A percentile compares a stretch with the other conserved stretches of the same genome.
Evolutionary conservation across 2,329 filamentous ascomycete species (phyloP).

Genomic region (Sporothrix mexicana): DNA sequence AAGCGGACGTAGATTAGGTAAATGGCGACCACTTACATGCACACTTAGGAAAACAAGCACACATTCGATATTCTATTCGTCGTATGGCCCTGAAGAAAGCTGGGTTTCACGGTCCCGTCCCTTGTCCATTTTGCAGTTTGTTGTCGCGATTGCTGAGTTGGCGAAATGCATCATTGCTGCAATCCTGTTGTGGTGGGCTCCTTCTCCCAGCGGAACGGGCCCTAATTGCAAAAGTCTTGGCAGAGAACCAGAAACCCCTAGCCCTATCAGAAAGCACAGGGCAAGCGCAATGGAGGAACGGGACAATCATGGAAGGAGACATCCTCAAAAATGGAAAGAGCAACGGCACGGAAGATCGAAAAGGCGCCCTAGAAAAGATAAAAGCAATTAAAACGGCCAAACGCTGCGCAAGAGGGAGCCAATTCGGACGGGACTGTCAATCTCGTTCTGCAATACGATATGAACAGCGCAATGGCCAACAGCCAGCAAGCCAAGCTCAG

Average conservation of each 20-base stretch:
- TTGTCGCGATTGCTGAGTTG: slow-evolving; percentile 10
- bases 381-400: not conserved
- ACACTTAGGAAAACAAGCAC: not conserved
- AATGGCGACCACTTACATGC: not conserved
- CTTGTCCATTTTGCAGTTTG: not conserved
- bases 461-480: not conserved
- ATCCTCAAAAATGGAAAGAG: not conserved
- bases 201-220: slow-evolving; percentile 21
- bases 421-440: not conserved
- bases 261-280: slow-evolving; percentile 24
- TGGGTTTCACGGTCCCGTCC: too few species aligned
- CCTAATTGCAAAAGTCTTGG: slow-evolving; percentile 27
- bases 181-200: not conserved
- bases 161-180: not conserved
- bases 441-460: slow-evolving; percentile 18
- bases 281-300: slow-evolving; percentile 22
- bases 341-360: not conserved
- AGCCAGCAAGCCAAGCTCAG: not conserved
- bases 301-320: not conserved
- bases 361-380: too few species aligned
- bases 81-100: not conserved
- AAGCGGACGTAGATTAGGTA: not conserved
- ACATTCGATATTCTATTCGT: not conserved
- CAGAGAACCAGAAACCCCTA: not conserved
- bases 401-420: slow-evolving; percentile 25